Evolutionary conservation across 2,329 filamentous ascomycete genomes (phyloP), one percentile per base, ranked within the genome.

Genomic region (Dendrostoma leiphaemia): DNA sequence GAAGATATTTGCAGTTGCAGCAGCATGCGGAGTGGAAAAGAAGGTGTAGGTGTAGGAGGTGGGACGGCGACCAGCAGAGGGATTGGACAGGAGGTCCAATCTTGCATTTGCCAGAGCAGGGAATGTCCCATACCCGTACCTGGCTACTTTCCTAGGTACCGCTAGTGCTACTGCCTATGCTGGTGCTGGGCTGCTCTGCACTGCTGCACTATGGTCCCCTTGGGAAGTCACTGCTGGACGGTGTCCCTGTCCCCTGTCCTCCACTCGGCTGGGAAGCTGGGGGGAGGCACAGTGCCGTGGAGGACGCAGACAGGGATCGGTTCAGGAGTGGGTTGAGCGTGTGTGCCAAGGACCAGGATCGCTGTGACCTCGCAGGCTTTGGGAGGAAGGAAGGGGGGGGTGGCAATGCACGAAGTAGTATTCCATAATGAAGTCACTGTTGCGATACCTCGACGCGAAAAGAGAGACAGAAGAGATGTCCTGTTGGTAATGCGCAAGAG

Each of bases 1-100:
- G 67, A 67, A 64, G 75, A 75, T 69, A 69, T 69, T 67, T 66
- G 59, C 54, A 56, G 76, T 76, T 74, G 74, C 76, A 79, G 73
- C 72, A 79, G 74, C 74, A 78, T 73, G 70, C 71, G 75, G 71
- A 70, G 74, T 73, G 74, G 69, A 74, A n/a, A 74, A 76, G 76
- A 78, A 76, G 77, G 78, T 80, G 75, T 78, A 55, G 52, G 56
- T 54, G 56, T 54, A 58, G 52, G 56, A 58, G 56, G 56, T 55
- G 52, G 56, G 56, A 58, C 56, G 56, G 23, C 48, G 45, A 44
- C 44, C 26, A 35, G 52, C 47, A 48, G 56, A 58, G 56, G 55
- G 55, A 58, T 58, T 58, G 48, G 48, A 31, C 48, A 51, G 48
- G 44, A 46, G 44, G 44, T 46, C 44, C 29, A 46, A 49, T 26